A percentile compares a stretch with the other conserved stretches of the same genome.
phyloP scores from a whole-genome alignment of 495 filamentous ascomycete genomes.

The Corynascus novoguineensis region DNA sequence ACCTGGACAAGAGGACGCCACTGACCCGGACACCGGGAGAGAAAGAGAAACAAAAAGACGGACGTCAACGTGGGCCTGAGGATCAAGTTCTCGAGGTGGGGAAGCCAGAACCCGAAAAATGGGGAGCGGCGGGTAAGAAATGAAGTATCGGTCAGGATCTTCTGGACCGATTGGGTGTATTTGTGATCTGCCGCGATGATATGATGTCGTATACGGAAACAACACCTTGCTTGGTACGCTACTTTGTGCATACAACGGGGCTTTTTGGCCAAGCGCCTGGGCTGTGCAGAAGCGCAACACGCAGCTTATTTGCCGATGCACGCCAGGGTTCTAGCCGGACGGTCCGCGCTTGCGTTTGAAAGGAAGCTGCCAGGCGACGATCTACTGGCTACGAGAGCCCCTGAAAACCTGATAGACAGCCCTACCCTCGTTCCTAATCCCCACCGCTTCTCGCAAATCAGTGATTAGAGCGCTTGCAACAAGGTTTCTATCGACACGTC shows the following conservation, averaged over 20 bases:
- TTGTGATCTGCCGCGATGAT: not conserved
- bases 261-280: slow-evolving; percentile 1
- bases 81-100: not conserved
- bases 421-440: not conserved
- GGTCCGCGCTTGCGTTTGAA: not conserved
- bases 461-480: not conserved
- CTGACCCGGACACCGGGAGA: not conserved
- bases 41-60: not conserved
- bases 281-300: too few relatives aligned
- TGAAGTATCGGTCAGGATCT: slow-evolving; percentile 2
- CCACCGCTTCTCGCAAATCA: too few relatives aligned
- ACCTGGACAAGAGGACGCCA: not conserved
- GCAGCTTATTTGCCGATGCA: too few relatives aligned
- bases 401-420: not conserved
- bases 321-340: not conserved
- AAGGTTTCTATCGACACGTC: not conserved
- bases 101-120: slow-evolving; percentile 2
- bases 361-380: not conserved
- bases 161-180: not conserved
- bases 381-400: slow-evolving; percentile 7
- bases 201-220: slow-evolving; percentile 1
- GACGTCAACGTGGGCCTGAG: not conserved
- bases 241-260: slow-evolving; percentile 9
- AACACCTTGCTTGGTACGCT: too few relatives aligned
- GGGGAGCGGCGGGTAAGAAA: slow-evolving; percentile 5